Conservation (phyloP, 148 eudicot genomes). For the Mesembryanthemum crystallinum region DNA sequence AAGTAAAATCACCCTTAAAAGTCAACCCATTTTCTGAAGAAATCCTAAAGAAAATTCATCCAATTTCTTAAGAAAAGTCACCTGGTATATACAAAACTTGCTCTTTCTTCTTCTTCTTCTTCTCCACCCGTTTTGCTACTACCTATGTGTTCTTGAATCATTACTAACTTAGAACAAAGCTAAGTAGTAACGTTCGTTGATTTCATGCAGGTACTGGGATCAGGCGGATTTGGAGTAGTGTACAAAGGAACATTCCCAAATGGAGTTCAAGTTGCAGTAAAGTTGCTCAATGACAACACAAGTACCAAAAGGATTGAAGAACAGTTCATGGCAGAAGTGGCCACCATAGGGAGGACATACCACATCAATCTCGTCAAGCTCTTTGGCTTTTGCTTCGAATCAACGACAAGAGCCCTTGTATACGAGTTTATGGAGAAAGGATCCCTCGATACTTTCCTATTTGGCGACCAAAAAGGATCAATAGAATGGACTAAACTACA, state of each 20-base stretch:
- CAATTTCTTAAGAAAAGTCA: too few species aligned
- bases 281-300: slow-evolving; percentile 20
- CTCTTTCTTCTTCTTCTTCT: too few species aligned
- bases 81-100: too few species aligned
- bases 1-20: too few species aligned
- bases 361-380: slow-evolving; percentile 31
- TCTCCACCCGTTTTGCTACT: too few species aligned
- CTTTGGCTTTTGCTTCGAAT: slow-evolving; percentile 30
- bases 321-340: slow-evolving; percentile 37
- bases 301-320: slow-evolving; percentile 15
- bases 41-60: too few species aligned
- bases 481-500: slow-evolving; percentile 21
- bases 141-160: too few species aligned
- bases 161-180: too few species aligned
- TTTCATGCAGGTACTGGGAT: slow-evolving; percentile 17
- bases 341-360: slow-evolving; percentile 30
- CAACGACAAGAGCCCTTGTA: slow-evolving; percentile 26
- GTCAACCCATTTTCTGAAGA: too few species aligned
- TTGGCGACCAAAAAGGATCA: background rate
- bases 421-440: slow-evolving; percentile 31
- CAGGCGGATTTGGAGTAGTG: slow-evolving; percentile 29
- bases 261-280: slow-evolving; percentile 24
- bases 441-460: slow-evolving; percentile 20
- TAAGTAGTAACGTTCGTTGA: background rate
- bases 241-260: slow-evolving; percentile 31